phyloP scores from a whole-genome alignment of 371 early-diverging fungal species.

The Apophysomyces ossiformis region DNA sequence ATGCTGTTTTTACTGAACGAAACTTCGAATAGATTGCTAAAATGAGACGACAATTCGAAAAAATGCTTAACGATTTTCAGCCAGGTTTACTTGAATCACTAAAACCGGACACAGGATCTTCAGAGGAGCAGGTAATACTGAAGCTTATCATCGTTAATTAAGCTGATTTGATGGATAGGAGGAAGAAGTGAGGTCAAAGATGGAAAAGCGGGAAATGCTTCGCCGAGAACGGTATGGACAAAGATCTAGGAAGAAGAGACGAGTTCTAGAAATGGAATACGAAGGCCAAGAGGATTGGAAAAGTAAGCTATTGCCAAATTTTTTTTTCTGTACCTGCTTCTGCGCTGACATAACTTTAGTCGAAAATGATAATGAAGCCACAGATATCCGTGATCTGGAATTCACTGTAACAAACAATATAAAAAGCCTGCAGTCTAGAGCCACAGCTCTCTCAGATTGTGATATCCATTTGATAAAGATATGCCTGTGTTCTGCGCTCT shows the following conservation, averaged over 20 bases:
- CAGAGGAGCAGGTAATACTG: constrained; percentile 14
- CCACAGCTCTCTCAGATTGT: constrained; percentile 37
- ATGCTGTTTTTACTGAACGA: not conserved
- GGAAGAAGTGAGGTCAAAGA: constrained; percentile 8
- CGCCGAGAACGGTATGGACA: constrained; percentile 40
- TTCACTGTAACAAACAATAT: constrained; percentile 64
- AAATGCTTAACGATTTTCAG: constrained; percentile 50
- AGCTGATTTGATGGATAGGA: constrained; percentile 1
- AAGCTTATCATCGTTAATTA: too few species aligned
- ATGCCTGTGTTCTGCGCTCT: constrained; percentile 65
- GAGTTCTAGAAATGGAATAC: constrained; percentile 28
- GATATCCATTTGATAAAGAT: constrained; percentile 62
- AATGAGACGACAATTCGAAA: constrained; percentile 54
- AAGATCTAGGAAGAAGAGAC: constrained; percentile 32
- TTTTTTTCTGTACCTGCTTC: not conserved
- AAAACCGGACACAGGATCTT: constrained; percentile 11
- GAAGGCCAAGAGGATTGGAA: constrained; percentile 23
- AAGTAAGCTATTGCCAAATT: constrained; percentile 4
- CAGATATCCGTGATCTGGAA: constrained; percentile 65
- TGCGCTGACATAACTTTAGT: constrained; percentile 8
- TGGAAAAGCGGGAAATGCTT: constrained; percentile 29
- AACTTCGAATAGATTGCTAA: constrained; percentile 39
- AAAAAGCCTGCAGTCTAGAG: constrained; percentile 37
- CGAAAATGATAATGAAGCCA: constrained; percentile 16
- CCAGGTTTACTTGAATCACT: constrained; percentile 39